Evolutionary conservation across 108 stramenopile genomes (phyloP), one percentile per base, ranked within the genome.

Genomic region (Nitzschia putrida): DNA sequence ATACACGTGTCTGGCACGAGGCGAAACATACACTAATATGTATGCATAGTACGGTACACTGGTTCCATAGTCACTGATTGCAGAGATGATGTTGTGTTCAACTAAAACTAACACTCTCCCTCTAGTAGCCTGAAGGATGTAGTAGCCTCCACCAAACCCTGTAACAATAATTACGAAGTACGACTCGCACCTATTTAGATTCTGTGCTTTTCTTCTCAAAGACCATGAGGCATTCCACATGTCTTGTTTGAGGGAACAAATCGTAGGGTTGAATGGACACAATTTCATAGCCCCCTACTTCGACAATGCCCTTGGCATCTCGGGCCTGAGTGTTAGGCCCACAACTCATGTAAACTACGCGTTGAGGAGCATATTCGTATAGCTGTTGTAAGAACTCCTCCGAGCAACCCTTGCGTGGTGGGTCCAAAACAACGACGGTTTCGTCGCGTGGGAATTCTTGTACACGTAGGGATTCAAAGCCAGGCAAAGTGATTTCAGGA

Each of bases 271-370:
- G 85, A 40, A 97, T 75, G 34, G 82, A 85, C 7, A 82, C 77
- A 20, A 96, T 82, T 38, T 81, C 77, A 61, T 97, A 99, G 34
- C 91, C 95, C 29, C 76, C 76, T 34, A 71, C 76, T 45, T 60
- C 74, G 1, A 97, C 80, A 12, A 99, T 75, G 23, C 76, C 77
- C 66, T 92, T 86, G 16, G 96, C 90, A 81, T 99, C 98, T 22
- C 98, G 81, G 20, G 97, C 98, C 77, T 97, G 98, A 10, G 98
- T 99, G n/a, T 93, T 83, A 0, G 97, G 96, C 40, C 97, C 95
- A 67, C 98, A 99, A 52, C 88, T 87, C 85, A 99, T 94, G 69
- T 99, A 99, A 8, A 98, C 97, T 45, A 98, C 81, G 14, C 96
- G 73, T 38, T 69, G 66, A 20, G 98, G 97, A 50, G 68, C 64